These are phyloP conservation scores for Lachnellula subtilissima DNA, from an alignment of 2,329 filamentous ascomycete species.

Conservation along the genomic window DNA sequence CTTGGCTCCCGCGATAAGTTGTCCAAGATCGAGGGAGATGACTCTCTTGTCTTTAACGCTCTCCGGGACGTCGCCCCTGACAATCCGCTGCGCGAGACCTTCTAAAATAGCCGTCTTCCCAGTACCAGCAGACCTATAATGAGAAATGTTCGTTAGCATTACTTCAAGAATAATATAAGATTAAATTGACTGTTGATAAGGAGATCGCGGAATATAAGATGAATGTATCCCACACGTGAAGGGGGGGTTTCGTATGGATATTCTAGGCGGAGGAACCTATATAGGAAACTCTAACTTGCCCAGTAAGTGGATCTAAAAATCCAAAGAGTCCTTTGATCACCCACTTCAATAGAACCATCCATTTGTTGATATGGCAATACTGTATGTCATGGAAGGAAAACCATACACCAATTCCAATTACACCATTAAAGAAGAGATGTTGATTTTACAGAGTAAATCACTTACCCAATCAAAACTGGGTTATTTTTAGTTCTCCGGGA, in stretches of 20 bases:
- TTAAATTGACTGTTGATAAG: too few species aligned
- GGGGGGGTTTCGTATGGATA: too few species aligned
- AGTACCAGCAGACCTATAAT: constrained; percentile 50
- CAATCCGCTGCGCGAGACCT: constrained; percentile 83
- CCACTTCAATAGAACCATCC: too few species aligned
- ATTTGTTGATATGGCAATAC: too few species aligned
- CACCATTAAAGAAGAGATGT: constrained; percentile 37
- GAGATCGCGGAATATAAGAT: not conserved
- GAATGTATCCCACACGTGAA: not conserved
- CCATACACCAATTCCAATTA: too few species aligned
- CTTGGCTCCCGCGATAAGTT: constrained; percentile 91
- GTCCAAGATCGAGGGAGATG: constrained; percentile 80
- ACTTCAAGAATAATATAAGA: too few species aligned
- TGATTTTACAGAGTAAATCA: not conserved
- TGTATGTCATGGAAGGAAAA: too few species aligned
- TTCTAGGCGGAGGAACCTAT: too few species aligned
- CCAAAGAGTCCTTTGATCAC: too few species aligned
- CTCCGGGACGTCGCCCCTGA: constrained; percentile 88
- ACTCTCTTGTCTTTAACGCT: constrained; percentile 94
- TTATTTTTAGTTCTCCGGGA: constrained; percentile 87
- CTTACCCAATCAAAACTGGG: constrained; percentile 81
- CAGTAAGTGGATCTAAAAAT: too few species aligned
- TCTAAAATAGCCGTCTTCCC: constrained; percentile 94
- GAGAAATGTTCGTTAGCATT: too few species aligned
- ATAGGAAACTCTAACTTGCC: too few species aligned